Conservation (phyloP, 2,329 filamentous ascomycete species). For the Macrophomina phaseolina region DNA sequence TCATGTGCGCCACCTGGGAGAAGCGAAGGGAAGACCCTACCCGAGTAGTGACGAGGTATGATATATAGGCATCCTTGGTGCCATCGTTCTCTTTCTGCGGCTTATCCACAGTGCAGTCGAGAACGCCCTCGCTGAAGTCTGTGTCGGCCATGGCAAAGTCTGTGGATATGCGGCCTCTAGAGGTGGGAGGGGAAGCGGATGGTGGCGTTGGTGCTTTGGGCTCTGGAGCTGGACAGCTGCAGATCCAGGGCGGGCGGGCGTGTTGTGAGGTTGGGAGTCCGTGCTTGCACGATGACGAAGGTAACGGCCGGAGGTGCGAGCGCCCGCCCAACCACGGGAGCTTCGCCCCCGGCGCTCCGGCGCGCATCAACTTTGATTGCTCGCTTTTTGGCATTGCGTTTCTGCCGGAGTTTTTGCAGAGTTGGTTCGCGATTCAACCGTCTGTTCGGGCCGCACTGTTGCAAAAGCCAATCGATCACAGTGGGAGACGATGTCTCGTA, state of each 20-base stretch:
- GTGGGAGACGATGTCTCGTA: not conserved
- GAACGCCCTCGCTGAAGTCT: conserved; percentile 62
- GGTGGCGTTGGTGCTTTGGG: conserved; percentile 19
- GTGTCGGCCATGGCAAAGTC: conserved; percentile 27
- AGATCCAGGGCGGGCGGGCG: conserved; percentile 26
- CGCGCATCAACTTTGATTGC: conserved; percentile 1
- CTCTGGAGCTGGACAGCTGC: conserved; percentile 24
- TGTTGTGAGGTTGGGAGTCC: conserved; percentile 27
- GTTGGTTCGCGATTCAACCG: not conserved
- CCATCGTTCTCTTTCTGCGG: conserved; percentile 96
- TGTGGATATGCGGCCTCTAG: not conserved
- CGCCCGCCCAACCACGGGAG: not conserved
- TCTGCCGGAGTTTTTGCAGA: not conserved
- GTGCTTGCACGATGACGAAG: conserved; percentile 26
- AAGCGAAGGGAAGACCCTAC: conserved; percentile 53
- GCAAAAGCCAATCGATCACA: not conserved
- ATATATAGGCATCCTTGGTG: conserved; percentile 95
- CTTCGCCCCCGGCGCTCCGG: conserved; percentile 4
- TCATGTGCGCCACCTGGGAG: not conserved
- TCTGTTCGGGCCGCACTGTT: not conserved
- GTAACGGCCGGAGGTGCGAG: not conserved
- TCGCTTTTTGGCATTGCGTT: not conserved
- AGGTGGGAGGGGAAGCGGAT: conserved; percentile 4
- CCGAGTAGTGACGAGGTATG: conserved; percentile 90
- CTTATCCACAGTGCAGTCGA: conserved; percentile 82